Conservation (phyloP, 768 basidiomycete species). For the Tricholomella constricta region DNA sequence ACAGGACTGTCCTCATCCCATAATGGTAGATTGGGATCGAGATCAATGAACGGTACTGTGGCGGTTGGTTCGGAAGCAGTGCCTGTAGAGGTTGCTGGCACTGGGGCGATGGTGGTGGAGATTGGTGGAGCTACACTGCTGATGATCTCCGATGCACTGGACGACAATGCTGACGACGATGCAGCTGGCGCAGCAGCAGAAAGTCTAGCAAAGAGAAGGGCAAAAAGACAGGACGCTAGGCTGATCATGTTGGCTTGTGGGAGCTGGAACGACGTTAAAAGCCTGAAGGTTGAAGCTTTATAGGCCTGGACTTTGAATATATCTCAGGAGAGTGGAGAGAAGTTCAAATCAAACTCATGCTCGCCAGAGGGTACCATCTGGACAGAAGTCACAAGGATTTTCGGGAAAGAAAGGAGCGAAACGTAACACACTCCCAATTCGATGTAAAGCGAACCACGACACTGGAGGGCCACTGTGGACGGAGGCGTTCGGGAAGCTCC, state of each 20-base stretch:
- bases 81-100: conserved; percentile 19
- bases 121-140: conserved; percentile 19
- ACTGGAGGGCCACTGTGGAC: not conserved
- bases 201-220: conserved; percentile 33
- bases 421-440: not conserved
- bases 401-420: conserved; percentile 1
- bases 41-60: conserved; percentile 43
- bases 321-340: conserved; percentile 1
- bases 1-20: conserved; percentile 31
- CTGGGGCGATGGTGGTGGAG: conserved; percentile 9
- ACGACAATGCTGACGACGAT: conserved; percentile 20
- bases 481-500: not conserved
- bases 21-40: conserved; percentile 47
- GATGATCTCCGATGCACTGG: too few species aligned
- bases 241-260: conserved; percentile 34
- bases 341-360: not conserved
- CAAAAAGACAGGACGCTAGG: conserved; percentile 34
- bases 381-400: not conserved
- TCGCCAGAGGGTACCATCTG: not conserved
- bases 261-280: not conserved
- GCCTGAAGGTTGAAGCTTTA: not conserved
- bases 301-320: too few species aligned
- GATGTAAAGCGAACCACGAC: conserved; percentile 1
- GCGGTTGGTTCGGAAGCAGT: conserved; percentile 32
- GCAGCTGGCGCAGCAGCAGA: conserved; percentile 29